Evolutionary conservation across 192 early-diverging fungal species (phyloP).

Genomic region (Coemansia sp.): DNA sequence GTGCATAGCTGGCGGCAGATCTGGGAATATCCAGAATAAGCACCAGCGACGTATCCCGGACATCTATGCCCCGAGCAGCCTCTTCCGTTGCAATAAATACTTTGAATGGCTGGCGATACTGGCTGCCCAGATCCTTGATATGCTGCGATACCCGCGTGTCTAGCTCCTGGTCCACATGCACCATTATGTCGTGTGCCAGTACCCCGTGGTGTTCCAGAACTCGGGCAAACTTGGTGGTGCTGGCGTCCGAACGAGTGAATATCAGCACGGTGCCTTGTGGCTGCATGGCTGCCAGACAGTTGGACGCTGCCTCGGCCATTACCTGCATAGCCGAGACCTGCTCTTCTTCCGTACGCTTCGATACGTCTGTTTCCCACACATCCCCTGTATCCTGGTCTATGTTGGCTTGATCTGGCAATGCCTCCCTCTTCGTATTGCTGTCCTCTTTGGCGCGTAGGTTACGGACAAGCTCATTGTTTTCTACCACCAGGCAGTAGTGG

Average conservation of each 20-base stretch:
- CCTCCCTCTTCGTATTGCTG: not conserved
- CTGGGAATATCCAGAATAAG: slow-evolving; percentile 79
- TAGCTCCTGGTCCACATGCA: slow-evolving; percentile 7
- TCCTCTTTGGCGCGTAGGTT: slow-evolving; percentile 23
- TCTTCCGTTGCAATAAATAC: slow-evolving; percentile 66
- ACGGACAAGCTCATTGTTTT: slow-evolving; percentile 23
- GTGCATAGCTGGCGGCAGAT: slow-evolving; percentile 68
- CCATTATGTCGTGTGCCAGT: slow-evolving; percentile 26
- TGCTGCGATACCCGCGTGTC: not conserved
- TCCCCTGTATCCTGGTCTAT: not conserved
- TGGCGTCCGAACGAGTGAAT: slow-evolving; percentile 32
- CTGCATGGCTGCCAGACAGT: slow-evolving; percentile 19
- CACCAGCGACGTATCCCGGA: slow-evolving; percentile 75
- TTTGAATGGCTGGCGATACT: not conserved
- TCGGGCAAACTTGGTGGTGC: slow-evolving; percentile 15
- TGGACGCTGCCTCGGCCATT: slow-evolving; percentile 37
- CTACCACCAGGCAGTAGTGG: slow-evolving; percentile 45
- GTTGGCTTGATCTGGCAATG: not conserved
- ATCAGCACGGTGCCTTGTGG: slow-evolving; percentile 17
- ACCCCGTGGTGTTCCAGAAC: slow-evolving; percentile 26
- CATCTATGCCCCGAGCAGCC: slow-evolving; percentile 80
- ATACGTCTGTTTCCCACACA: not conserved
- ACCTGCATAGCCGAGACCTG: slow-evolving; percentile 19
- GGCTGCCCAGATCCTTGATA: not conserved
- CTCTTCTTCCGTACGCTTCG: not conserved